phyloP scores from a whole-genome alignment of 768 basidiomycete species.

The Termitomyces sp. region DNA sequence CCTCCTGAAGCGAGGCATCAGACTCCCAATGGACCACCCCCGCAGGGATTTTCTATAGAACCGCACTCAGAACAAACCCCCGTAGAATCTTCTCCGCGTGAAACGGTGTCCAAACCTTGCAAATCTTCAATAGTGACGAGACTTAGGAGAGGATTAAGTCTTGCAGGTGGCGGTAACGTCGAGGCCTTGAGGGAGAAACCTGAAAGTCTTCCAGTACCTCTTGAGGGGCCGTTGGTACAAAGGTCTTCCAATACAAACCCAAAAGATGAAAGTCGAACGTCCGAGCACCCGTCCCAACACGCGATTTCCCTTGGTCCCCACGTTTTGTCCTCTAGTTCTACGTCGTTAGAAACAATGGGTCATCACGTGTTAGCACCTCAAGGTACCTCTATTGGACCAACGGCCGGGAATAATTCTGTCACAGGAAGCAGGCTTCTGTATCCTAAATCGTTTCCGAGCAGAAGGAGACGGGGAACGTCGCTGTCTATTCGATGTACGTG shows the following conservation, averaged over 20 bases:
- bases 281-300: background rate
- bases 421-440: background rate
- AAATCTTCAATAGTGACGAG: too few species aligned
- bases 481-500: background rate
- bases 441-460: conserved; percentile 6
- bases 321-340: background rate
- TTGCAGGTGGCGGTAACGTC: background rate
- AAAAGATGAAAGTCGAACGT: background rate
- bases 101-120: background rate
- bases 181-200: background rate
- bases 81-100: background rate
- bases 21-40: background rate
- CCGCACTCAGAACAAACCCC: background rate
- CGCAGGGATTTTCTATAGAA: too few species aligned
- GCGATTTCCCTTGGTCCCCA: background rate
- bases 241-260: background rate
- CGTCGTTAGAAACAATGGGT: background rate
- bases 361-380: too few species aligned
- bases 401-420: background rate
- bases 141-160: background rate
- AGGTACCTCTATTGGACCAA: background rate
- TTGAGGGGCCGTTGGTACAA: background rate
- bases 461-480: background rate
- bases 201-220: background rate
- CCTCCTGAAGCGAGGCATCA: background rate